These are phyloP conservation scores for Phaffomyces opuntiae DNA, from an alignment of 805 yeast species.

Conservation along the genomic window DNA sequence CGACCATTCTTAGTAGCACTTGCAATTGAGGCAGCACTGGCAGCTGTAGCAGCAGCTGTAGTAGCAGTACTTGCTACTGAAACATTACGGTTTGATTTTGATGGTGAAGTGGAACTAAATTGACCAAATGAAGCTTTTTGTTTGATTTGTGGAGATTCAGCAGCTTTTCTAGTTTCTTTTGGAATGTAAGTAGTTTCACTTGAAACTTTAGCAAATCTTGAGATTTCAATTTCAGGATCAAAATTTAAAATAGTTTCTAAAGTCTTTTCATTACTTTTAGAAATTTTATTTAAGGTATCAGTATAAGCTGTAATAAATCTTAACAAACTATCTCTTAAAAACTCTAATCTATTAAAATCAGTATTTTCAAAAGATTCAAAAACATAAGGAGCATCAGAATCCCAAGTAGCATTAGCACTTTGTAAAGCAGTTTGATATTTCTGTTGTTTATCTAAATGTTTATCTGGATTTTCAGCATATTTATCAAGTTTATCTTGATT, in stretches of 20 bases:
- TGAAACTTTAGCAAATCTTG: slow-evolving; percentile 43
- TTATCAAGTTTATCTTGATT: slow-evolving; percentile 36
- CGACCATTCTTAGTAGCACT: slow-evolving; percentile 7
- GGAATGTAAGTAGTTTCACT: slow-evolving; percentile 21
- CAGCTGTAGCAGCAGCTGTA: slow-evolving; percentile 5
- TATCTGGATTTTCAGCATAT: slow-evolving; percentile 16
- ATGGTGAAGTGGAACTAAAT: not conserved
- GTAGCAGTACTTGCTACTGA: slow-evolving; percentile 19
- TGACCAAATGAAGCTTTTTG: slow-evolving; percentile 2
- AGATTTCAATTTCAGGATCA: slow-evolving; percentile 53
- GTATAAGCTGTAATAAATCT: slow-evolving; percentile 56
- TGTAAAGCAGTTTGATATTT: slow-evolving; percentile 35
- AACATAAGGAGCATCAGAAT: slow-evolving; percentile 66
- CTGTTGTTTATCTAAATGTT: slow-evolving; percentile 15
- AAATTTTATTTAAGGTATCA: slow-evolving; percentile 41
- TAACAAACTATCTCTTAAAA: slow-evolving; percentile 58
- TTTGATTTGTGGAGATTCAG: slow-evolving; percentile 18
- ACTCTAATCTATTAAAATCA: slow-evolving; percentile 54
- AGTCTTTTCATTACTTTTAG: slow-evolving; percentile 51
- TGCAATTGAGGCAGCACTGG: slow-evolving; percentile 8
- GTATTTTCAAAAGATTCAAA: slow-evolving; percentile 69
- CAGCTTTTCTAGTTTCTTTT: slow-evolving; percentile 23
- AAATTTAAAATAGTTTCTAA: slow-evolving; percentile 60
- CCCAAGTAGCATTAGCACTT: slow-evolving; percentile 58
- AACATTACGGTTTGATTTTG: slow-evolving; percentile 8